Evolutionary conservation across 1,139 yeast species (phyloP), one percentile per base, ranked within the genome.

Genomic region (Candida sanyaensis): DNA sequence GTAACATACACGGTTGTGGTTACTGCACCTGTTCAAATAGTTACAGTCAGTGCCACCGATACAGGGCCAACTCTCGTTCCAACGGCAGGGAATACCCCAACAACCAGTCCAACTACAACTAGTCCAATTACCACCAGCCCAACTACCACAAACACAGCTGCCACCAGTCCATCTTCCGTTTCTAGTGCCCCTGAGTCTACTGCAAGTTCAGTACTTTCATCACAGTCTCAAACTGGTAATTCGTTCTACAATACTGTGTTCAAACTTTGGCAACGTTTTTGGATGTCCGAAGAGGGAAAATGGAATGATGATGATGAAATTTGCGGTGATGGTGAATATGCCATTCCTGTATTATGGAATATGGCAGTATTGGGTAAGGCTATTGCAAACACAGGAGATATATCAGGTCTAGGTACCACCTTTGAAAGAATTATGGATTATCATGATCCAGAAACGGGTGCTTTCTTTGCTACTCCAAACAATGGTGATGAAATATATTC

Each of bases 381-480:
- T 6, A 50, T 61, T 43, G 51, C 57, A 3, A 47, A 58, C 42
- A 46, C 59, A 2, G 53, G 50, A 9, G 54, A 58, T 30, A 26
- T 41, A 5, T 42, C 47, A 5, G 53, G 52, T 29, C 47, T 61
- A 6, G 45, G 48, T 10, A 43, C 50, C 24, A 55, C 56, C 33
- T 45, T 54, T 5, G 27, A 45, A 5, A 57, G 62, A 21, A 54
- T 64, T 7, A 41, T 51, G n/a, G 43, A 55, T 28, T 65, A 64
- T 44, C 53, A 57, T 46, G 63, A 58, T 41, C 17, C 58, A 3
- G 43, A 50, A 11, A 44, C 56, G 6, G 68, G 65, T 5, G 74
- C 65, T 2, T 71, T 55, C 47, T 63, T 70, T n/a, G 69, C 75
- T 1, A 52, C 65, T n/a, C 65, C 64, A 6, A 68, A 63, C 3